Evolutionary conservation across 768 basidiomycete species (phyloP).

Genomic region (Russula emetica): DNA sequence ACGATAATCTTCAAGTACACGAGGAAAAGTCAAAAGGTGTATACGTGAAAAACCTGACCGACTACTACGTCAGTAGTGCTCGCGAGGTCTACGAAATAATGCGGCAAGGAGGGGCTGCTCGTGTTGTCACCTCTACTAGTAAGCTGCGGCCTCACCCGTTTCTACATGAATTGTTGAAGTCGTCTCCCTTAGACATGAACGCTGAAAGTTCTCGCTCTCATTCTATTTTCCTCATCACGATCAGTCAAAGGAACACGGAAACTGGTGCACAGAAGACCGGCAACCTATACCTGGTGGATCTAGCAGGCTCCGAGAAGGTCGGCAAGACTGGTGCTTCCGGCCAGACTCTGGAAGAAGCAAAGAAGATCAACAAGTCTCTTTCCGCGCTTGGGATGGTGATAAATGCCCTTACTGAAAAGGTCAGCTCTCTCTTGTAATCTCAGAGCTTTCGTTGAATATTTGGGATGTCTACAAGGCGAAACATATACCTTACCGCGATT

Average conservation of each 20-base stretch:
- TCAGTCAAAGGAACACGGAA: slow-evolving; percentile 94
- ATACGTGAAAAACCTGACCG: slow-evolving; percentile 95
- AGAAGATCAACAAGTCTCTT: slow-evolving; percentile 99
- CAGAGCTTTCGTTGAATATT: slow-evolving; percentile 95
- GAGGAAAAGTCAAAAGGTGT: slow-evolving; percentile 98
- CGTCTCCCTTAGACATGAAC: slow-evolving; percentile 79
- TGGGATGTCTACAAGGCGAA: slow-evolving; percentile 63
- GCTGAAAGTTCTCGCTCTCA: slow-evolving; percentile 98
- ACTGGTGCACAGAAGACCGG: slow-evolving; percentile 94
- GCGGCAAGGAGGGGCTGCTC: slow-evolving; percentile 88
- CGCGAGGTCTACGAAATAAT: slow-evolving; percentile 98
- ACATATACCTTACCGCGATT: slow-evolving; percentile 98
- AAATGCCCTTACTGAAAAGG: slow-evolving; percentile 97
- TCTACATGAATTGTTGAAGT: slow-evolving; percentile 15
- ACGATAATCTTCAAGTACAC: slow-evolving; percentile 97
- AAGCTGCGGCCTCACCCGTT: slow-evolving; percentile 34
- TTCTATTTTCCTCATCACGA: slow-evolving; percentile 97
- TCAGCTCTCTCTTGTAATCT: slow-evolving; percentile 68
- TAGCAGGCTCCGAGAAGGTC: slow-evolving; percentile 98
- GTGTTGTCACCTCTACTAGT: slow-evolving; percentile 95
- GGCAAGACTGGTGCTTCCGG: slow-evolving; percentile 99
- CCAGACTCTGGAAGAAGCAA: slow-evolving; percentile 97
- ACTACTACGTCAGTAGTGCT: slow-evolving; percentile 96
- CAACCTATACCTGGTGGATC: slow-evolving; percentile 94
- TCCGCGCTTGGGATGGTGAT: slow-evolving; percentile 99